Percentiles rank a stretch among this genome's conserved stretches.
Evolutionary conservation across 768 basidiomycete species (phyloP).

Genomic region (Mycena galopus): DNA sequence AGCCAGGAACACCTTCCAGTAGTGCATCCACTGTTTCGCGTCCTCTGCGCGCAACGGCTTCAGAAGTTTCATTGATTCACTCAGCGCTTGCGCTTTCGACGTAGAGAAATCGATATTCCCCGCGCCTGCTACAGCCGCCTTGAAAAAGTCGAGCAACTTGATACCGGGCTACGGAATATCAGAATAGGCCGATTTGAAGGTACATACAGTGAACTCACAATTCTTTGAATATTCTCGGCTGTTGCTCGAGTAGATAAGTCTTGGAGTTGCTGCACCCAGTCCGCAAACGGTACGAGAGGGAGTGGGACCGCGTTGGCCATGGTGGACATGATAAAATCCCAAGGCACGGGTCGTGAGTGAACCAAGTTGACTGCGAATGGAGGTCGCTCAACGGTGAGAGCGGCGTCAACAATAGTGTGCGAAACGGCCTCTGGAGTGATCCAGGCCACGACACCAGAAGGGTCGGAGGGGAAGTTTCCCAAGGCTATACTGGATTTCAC

Average conservation of each 20-base stretch:
- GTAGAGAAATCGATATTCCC: conserved; percentile 7
- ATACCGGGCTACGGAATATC: neutral
- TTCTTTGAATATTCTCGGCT: neutral
- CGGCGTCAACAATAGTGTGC: conserved; percentile 47
- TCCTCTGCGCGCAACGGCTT: conserved; percentile 5
- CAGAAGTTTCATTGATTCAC: neutral
- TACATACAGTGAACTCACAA: neutral
- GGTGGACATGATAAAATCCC: neutral
- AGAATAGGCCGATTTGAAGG: neutral
- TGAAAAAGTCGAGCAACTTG: conserved; percentile 9
- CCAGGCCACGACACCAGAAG: conserved; percentile 48
- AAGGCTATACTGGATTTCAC: conserved; percentile 39
- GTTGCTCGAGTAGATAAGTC: neutral
- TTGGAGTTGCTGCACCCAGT: neutral
- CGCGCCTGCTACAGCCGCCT: neutral
- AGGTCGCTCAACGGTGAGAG: conserved; percentile 33
- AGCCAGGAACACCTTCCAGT: conserved; percentile 16
- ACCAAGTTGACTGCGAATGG: conserved; percentile 48
- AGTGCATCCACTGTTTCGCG: conserved; percentile 13
- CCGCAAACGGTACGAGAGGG: neutral
- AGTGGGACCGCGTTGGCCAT: neutral
- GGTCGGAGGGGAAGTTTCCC: conserved; percentile 24
- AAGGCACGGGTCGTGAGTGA: neutral
- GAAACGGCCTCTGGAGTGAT: conserved; percentile 51
- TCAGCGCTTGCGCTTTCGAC: conserved; percentile 5